Conservation (phyloP, 148 eudicot species). For the Spergularia bocconei region DNA sequence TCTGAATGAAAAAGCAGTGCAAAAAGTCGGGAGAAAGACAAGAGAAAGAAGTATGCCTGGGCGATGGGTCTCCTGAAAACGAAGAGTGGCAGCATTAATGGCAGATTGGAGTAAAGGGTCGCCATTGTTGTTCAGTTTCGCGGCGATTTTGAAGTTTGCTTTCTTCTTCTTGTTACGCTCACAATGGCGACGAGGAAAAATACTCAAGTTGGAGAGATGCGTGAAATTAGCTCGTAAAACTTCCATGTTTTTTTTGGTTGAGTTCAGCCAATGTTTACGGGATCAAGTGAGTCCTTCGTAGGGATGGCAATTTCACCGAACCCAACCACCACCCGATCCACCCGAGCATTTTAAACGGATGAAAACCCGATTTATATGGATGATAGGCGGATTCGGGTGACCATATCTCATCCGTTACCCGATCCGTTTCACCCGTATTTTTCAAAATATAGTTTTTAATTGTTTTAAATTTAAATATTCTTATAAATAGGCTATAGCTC, state of each 20-base stretch:
- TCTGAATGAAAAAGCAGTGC: constrained; percentile 23
- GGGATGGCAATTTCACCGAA: no score
- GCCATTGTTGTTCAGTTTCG: constrained; percentile 37
- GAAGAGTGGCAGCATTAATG: constrained; percentile 55
- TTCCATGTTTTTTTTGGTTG: constrained; percentile 13
- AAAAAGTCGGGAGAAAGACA: not conserved
- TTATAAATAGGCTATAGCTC: no score
- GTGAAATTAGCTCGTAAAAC: not conserved
- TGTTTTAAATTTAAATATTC: no score
- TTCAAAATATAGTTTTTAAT: no score
- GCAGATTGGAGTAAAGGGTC: constrained; percentile 51
- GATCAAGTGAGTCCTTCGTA: no score
- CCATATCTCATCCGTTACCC: no score
- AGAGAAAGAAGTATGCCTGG: constrained; percentile 43
- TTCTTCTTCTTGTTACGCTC: not conserved
- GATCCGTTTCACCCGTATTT: no score
- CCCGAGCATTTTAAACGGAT: no score
- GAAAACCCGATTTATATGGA: no score
- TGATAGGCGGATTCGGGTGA: no score
- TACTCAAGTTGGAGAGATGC: not conserved
- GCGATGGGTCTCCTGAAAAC: constrained; percentile 63
- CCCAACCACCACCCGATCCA: no score
- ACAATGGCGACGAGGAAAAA: constrained; percentile 6
- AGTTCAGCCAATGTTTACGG: no score
- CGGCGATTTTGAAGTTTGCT: constrained; percentile 16